Evolutionary conservation across 257 asterid genomes (phyloP).

Genomic region (Osmanthus fragrans): DNA sequence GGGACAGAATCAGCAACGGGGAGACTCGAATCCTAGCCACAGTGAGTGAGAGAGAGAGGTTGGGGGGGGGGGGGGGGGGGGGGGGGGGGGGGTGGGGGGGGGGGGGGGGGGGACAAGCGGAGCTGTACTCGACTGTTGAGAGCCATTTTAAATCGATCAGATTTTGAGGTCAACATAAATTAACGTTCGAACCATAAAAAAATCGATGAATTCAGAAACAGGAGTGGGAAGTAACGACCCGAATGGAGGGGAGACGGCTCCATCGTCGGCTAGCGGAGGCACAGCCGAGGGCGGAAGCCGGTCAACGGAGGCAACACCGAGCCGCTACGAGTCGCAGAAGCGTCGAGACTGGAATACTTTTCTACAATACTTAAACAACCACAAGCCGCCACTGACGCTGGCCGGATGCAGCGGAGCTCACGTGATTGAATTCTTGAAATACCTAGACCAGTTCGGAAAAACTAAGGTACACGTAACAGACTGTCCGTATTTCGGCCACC

Average conservation of each 20-base stretch:
- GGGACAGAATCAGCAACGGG: neutral
- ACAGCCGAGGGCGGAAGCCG: neutral
- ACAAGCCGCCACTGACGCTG: conserved; percentile 51
- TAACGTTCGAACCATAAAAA: too few species aligned
- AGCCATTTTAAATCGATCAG: too few species aligned
- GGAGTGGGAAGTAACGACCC: conserved; percentile 24
- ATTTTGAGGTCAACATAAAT: neutral
- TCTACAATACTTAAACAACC: conserved; percentile 41
- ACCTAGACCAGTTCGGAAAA: conserved; percentile 52
- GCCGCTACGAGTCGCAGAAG: conserved; percentile 53
- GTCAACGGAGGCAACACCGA: conserved; percentile 31
- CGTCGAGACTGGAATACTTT: conserved; percentile 53
- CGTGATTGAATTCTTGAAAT: conserved; percentile 52
- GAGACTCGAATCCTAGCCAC: neutral
- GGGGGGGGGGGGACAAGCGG: neutral
- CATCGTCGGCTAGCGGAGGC: conserved; percentile 5
- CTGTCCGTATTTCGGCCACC: conserved; percentile 52
- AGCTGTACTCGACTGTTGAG: neutral
- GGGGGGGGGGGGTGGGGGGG: neutral
- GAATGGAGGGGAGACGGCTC: neutral
- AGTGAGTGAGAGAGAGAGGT: neutral
- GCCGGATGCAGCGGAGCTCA: conserved; percentile 48
- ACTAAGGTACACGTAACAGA: conserved; percentile 44
- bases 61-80: neutral
- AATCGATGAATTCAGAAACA: conserved; percentile 29